Percentiles rank a stretch among this genome's conserved stretches.
Conservation (phyloP, 805 yeast genomes). For the Hanseniaspora pseudoguilliermondii region DNA sequence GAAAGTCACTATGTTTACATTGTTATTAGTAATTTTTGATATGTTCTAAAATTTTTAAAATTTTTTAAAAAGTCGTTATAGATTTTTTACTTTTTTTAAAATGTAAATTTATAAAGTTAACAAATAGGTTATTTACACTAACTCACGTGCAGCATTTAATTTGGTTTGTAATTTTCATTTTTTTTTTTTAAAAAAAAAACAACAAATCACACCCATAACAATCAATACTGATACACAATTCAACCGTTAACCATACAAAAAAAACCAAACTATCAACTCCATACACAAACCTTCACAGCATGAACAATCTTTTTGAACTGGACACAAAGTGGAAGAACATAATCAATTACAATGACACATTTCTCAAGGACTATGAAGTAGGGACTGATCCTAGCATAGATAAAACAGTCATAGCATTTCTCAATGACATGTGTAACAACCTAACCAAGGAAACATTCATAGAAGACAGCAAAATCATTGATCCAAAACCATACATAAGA, state of each 20-base stretch:
- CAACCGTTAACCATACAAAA: too few species aligned
- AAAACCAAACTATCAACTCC: too few species aligned
- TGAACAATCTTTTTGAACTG: constrained; percentile 42
- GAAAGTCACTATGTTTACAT: too few species aligned
- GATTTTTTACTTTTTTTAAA: not conserved
- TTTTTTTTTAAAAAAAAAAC: too few species aligned
- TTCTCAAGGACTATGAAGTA: constrained; percentile 64
- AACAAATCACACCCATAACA: too few species aligned
- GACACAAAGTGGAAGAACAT: constrained; percentile 50
- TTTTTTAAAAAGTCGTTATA: not conserved
- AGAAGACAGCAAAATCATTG: constrained; percentile 31
- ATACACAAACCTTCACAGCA: constrained; percentile 10
- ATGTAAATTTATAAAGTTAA: too few species aligned
- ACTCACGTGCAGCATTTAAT: too few species aligned
- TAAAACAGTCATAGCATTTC: not conserved
- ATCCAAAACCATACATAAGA: constrained; percentile 89
- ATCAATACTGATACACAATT: not conserved
- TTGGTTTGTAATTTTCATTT: too few species aligned
- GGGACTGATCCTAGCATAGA: constrained; percentile 41
- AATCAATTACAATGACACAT: constrained; percentile 31
- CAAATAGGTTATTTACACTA: too few species aligned
- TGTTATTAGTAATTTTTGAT: too few species aligned
- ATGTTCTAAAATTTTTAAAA: too few species aligned
- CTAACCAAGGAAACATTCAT: not conserved
- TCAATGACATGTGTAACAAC: constrained; percentile 10